A percentile compares a stretch with the other conserved stretches of the same genome.
phyloP scores from a whole-genome alignment of 73 alveolate genomes.

The Stentor coeruleus region DNA sequence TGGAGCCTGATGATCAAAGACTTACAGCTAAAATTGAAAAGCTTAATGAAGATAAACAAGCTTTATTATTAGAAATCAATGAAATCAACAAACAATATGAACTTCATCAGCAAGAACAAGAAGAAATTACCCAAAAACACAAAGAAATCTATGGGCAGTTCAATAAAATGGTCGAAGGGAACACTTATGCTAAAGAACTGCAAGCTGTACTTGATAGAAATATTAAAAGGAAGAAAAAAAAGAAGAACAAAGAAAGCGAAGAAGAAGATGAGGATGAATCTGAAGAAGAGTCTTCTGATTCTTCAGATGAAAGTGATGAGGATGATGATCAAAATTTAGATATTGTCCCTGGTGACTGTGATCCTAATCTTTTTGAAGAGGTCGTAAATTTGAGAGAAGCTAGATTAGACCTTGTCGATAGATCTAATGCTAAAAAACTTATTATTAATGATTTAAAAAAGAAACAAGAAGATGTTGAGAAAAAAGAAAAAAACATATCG shows the following conservation, averaged over 20 bases:
- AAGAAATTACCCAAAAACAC: constrained; percentile 65
- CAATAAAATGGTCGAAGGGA: constrained; percentile 77
- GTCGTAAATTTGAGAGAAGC: constrained; percentile 78
- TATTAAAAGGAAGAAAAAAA: constrained; percentile 54
- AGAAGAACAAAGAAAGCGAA: constrained; percentile 40
- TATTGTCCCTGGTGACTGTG: constrained; percentile 80
- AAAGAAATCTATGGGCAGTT: constrained; percentile 69
- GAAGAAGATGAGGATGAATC: constrained; percentile 60
- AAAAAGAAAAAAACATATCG: constrained; percentile 30
- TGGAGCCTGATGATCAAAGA: constrained; percentile 81
- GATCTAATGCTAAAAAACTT: constrained; percentile 57
- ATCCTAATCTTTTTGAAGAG: constrained; percentile 70
- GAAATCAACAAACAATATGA: constrained; percentile 56
- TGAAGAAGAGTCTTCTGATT: constrained; percentile 58
- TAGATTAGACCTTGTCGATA: constrained; percentile 57
- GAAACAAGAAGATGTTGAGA: constrained; percentile 55
- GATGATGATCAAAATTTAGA: constrained; percentile 80
- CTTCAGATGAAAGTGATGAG: constrained; percentile 67
- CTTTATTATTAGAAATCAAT: constrained; percentile 58
- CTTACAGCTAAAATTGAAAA: constrained; percentile 68
- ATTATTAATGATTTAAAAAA: constrained; percentile 58
- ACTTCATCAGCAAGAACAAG: constrained; percentile 64
- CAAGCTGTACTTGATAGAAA: constrained; percentile 61
- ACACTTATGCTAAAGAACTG: constrained; percentile 63
- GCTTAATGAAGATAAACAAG: constrained; percentile 69